Conservation (phyloP, 169 alveolate genomes). For the Eimeria brunetti region DNA sequence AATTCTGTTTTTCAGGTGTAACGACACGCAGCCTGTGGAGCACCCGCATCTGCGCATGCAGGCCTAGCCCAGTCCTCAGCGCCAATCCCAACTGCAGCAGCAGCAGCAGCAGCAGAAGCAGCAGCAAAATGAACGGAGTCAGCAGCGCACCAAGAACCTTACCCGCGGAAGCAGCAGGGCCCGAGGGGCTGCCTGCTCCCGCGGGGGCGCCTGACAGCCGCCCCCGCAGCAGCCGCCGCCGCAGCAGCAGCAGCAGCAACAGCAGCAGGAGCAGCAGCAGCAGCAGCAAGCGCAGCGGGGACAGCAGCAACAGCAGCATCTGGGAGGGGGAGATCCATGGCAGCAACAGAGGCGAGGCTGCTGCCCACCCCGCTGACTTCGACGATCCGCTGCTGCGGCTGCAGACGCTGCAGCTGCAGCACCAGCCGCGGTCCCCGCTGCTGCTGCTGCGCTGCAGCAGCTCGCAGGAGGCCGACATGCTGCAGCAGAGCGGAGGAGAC, state of each 20-base stretch:
- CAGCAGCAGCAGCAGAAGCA: conserved; percentile 46
- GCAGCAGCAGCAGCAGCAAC: conserved; percentile 39
- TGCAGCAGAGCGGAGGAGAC: conserved; percentile 54
- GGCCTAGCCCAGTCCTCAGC: conserved; percentile 18
- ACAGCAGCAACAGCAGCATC: conserved; percentile 35
- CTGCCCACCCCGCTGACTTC: background rate
- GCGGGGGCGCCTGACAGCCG: background rate
- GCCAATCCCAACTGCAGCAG: conserved; percentile 38
- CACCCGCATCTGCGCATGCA: conserved; percentile 53
- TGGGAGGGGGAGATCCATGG: conserved; percentile 38
- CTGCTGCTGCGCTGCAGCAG: conserved; percentile 70
- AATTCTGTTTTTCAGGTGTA: conserved; percentile 35
- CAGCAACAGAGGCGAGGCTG: conserved; percentile 6
- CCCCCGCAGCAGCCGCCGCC: conserved; percentile 28
- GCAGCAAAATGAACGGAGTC: conserved; percentile 14
- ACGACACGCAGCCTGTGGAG: conserved; percentile 52
- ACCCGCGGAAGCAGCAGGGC: background rate
- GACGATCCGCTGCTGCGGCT: conserved; percentile 52
- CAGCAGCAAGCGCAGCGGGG: conserved; percentile 1
- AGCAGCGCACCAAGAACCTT: background rate
- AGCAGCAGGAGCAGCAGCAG: conserved; percentile 49
- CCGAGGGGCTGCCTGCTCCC: background rate
- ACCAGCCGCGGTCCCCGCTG: conserved; percentile 55
- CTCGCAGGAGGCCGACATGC: conserved; percentile 39
- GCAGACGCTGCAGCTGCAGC: conserved; percentile 51